Base-by-base conservation (phyloP, 2,329 filamentous ascomycete species). In the Colletotrichum graminicola region DNA sequence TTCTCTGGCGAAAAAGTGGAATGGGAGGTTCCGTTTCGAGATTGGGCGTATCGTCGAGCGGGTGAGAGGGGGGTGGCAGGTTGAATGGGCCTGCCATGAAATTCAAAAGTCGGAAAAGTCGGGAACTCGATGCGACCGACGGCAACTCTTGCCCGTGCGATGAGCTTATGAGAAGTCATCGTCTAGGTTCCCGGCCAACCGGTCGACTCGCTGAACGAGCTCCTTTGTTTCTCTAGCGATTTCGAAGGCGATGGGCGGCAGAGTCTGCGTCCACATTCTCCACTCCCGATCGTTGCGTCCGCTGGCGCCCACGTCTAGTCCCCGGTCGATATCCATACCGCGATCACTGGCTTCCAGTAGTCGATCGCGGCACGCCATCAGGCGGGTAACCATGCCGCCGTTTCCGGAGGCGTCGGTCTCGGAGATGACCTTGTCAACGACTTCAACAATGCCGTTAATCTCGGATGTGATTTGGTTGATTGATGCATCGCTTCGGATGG, bases 191-290 rank as follows among this genome's bases (percentile, higher is more conserved):
- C 76, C 77, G 73, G 77, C 78, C 65, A 84, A 74, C 75, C 79
- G 78, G 66, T 82, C 83, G 14, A 86, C 79, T n/a, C 79, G 78
- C 74, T 85, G 82, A 32, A 81, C 80, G 71, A 94, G 83, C 78
- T 93, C 93, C 84, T 95, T 96, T 62, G 92, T 93, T 81, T 94
- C 92, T 71, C 92, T 87, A 8, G 93, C 94, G 78, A 95, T 92
- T 81, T 94, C 92, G 80, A 97, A 97, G n/a, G 93, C 93, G 75
- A 96, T 90, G 2, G 93, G 93, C 14, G 93, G 93, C 62, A 97
- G 83, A 36, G 89, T 91, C 79, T 92, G 90, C 66, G 88, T 91
- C 84, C 92, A 91, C 77, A 86, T 85, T 73, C 85, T 85, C 89
- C 89, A 90, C 74, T 89, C 86, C 72, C 85, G 82, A 65, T 86